Conservation (phyloP, 805 yeast species). For the Kluyveromyces dobzhanskii region DNA sequence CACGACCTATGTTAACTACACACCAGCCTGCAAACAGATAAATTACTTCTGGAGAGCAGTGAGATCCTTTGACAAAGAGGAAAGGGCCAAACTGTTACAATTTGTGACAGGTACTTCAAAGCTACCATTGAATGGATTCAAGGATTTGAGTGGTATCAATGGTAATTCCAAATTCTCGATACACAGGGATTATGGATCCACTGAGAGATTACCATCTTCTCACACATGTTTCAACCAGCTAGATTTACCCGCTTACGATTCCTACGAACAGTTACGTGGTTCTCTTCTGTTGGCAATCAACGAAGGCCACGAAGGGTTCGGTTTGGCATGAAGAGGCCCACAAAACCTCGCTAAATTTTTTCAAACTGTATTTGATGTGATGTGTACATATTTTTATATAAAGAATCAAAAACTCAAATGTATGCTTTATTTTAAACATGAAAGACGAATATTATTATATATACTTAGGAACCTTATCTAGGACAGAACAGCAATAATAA, state of each 20-base stretch:
- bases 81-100: conserved; percentile 86
- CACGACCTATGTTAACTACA: conserved; percentile 72
- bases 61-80: conserved; percentile 86
- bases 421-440: too few relatives aligned
- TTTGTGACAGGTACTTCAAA: conserved; percentile 96
- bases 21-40: conserved; percentile 75
- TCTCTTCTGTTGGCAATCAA: conserved; percentile 76
- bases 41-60: conserved; percentile 99
- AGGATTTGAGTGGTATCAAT: conserved; percentile 77
- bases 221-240: conserved; percentile 97
- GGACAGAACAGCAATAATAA: too few relatives aligned
- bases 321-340: conserved; percentile 36
- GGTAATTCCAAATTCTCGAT: conserved; percentile 83
- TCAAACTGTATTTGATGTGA: not conserved
- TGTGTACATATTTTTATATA: too few relatives aligned
- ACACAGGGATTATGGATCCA: conserved; percentile 79
- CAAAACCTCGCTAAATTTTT: not conserved
- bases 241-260: conserved; percentile 86
- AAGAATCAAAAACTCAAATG: too few relatives aligned
- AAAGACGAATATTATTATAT: too few relatives aligned
- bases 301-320: conserved; percentile 96
- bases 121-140: conserved; percentile 91
- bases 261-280: conserved; percentile 77
- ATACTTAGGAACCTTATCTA: too few relatives aligned
- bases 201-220: conserved; percentile 85